These are phyloP conservation scores for Tetrahymena thermophila DNA, from an alignment of 73 alveolate species.

Conservation along the genomic window DNA sequence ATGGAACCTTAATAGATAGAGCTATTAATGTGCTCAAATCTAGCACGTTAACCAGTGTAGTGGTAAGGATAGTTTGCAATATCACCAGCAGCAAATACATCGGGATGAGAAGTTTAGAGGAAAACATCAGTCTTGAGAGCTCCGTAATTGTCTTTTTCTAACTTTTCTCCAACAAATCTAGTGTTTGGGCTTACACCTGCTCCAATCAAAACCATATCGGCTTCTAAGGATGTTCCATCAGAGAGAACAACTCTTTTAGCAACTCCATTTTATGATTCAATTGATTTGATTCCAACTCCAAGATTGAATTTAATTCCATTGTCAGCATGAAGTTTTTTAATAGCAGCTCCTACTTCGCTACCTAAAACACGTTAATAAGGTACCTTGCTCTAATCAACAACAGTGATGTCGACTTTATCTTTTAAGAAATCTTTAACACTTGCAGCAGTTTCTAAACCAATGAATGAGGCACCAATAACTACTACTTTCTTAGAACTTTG, in stretches of 20 bases:
- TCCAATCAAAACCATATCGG: constrained; percentile 81
- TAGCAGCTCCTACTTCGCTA: constrained; percentile 50
- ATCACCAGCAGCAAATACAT: constrained; percentile 90
- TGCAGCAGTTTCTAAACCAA: constrained; percentile 82
- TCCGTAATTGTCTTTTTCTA: constrained; percentile 47
- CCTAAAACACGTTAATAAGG: constrained; percentile 80
- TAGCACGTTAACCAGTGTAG: constrained; percentile 59
- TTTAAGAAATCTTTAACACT: constrained; percentile 34
- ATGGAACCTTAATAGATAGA: constrained; percentile 66
- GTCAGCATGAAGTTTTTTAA: constrained; percentile 42
- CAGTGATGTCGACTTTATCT: constrained; percentile 53
- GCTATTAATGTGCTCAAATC: constrained; percentile 77
- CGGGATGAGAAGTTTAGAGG: constrained; percentile 56
- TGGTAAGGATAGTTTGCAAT: constrained; percentile 66
- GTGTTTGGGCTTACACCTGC: constrained; percentile 70
- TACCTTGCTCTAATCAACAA: constrained; percentile 39
- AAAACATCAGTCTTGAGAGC: constrained; percentile 64
- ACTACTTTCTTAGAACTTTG: constrained; percentile 58
- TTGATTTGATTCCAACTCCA: constrained; percentile 30
- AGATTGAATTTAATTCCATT: constrained; percentile 59
- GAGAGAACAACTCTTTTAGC: constrained; percentile 49
- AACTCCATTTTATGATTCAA: constrained; percentile 48
- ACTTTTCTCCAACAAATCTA: constrained; percentile 35
- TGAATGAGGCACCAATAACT: constrained; percentile 74
- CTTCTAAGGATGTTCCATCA: constrained; percentile 58